Percentiles rank a stretch among this genome's conserved stretches.
phyloP scores from a whole-genome alignment of 2,329 filamentous ascomycete genomes.

The Conoideocrella luteorostrata region DNA sequence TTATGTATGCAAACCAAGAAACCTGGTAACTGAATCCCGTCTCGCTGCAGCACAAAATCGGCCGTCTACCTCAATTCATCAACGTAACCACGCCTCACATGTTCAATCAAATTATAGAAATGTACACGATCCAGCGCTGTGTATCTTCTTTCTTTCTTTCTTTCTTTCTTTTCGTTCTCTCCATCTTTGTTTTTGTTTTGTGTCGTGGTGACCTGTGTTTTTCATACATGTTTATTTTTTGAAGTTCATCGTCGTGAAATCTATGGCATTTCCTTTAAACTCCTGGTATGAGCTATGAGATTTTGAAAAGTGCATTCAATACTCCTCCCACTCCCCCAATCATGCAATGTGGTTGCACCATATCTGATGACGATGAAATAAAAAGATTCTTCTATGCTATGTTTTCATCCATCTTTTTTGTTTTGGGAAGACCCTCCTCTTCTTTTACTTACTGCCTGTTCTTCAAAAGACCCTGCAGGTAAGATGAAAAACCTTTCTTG shows the following conservation, averaged over 20 bases:
- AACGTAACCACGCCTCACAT: too few relatives aligned
- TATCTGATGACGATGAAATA: background rate
- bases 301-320: slow-evolving; percentile 1
- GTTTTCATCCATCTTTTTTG: background rate
- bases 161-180: background rate
- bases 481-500: slow-evolving; percentile 56
- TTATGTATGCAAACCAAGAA: too few relatives aligned
- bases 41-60: too few relatives aligned
- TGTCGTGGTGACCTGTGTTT: too few relatives aligned
- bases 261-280: slow-evolving; percentile 5
- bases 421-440: too few relatives aligned
- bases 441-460: slow-evolving; percentile 26
- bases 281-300: background rate
- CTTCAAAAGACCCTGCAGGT: slow-evolving; percentile 54
- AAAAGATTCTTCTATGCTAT: background rate
- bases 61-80: too few relatives aligned
- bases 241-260: too few relatives aligned
- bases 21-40: too few relatives aligned
- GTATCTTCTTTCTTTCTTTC: too few relatives aligned
- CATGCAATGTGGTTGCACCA: background rate
- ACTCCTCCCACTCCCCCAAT: background rate
- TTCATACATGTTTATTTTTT: background rate
- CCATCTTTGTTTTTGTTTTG: background rate
- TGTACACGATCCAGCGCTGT: too few relatives aligned
- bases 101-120: too few relatives aligned